These are phyloP conservation scores for Cladosporium austrohemisphaericum DNA, from an alignment of 2,329 filamentous ascomycete genomes.

Conservation along the genomic window DNA sequence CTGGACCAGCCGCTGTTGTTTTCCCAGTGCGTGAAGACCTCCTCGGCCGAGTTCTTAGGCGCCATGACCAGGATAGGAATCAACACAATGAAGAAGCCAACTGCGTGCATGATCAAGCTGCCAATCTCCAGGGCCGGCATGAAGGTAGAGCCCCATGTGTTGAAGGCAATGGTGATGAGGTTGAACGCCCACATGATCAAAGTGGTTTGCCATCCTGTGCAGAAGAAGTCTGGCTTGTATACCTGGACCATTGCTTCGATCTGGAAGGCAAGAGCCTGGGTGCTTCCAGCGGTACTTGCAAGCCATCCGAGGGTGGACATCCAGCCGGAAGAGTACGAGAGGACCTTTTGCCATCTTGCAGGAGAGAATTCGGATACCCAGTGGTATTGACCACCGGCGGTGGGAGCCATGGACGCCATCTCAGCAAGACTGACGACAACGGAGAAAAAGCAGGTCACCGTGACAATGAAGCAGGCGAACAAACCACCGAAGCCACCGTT, in stretches of 20 bases:
- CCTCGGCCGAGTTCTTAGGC: constrained; percentile 30
- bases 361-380: constrained; percentile 34
- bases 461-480: constrained; percentile 33
- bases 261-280: constrained; percentile 36
- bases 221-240: constrained; percentile 26
- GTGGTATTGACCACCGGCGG: constrained; percentile 31
- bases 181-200: constrained; percentile 33
- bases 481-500: constrained; percentile 33
- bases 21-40: constrained; percentile 29
- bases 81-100: constrained; percentile 31
- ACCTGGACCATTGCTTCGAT: constrained; percentile 38
- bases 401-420: constrained; percentile 34
- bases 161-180: constrained; percentile 35
- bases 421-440: constrained; percentile 32
- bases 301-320: constrained; percentile 37
- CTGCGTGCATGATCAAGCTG: constrained; percentile 28
- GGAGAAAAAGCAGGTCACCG: constrained; percentile 26
- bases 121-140: constrained; percentile 37
- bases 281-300: constrained; percentile 32
- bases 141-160: constrained; percentile 33
- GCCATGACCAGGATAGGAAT: constrained; percentile 29
- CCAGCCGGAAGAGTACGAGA: constrained; percentile 30
- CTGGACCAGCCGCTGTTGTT: constrained; percentile 28
- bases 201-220: constrained; percentile 28
- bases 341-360: constrained; percentile 26